A percentile compares a stretch with the other conserved stretches of the same genome.
phyloP scores from a whole-genome alignment of 164 flowering plant species.

The Cinnamomum chago region DNA sequence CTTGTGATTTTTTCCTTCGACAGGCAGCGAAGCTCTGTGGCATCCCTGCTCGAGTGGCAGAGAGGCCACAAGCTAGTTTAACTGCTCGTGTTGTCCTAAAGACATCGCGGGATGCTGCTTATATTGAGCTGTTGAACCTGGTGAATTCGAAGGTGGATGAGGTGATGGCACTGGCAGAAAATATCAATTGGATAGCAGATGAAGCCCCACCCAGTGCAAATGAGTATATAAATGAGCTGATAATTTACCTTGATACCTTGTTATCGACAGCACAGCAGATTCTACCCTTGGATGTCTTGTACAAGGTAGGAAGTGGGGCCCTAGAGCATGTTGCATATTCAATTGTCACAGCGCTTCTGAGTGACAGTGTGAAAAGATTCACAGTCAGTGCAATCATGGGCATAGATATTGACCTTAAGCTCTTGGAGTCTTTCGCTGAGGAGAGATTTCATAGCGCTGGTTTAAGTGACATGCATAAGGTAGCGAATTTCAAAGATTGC shows the following conservation, averaged over 20 bases:
- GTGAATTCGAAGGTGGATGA: conserved; percentile 67
- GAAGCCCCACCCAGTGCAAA: conserved; percentile 47
- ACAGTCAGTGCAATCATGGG: conserved; percentile 62
- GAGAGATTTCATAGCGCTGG: conserved; percentile 63
- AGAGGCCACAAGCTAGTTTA: conserved; percentile 56
- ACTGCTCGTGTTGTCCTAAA: conserved; percentile 68
- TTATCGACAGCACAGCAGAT: conserved; percentile 85
- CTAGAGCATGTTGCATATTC: conserved; percentile 69
- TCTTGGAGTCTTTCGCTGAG: conserved; percentile 72
- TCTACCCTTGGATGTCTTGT: conserved; percentile 71
- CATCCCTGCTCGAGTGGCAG: conserved; percentile 52
- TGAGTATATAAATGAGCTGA: conserved; percentile 65
- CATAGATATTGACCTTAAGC: conserved; percentile 58
- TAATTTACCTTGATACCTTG: conserved; percentile 65
- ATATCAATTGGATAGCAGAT: conserved; percentile 75
- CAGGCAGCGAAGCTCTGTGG: conserved; percentile 83
- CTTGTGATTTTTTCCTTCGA: conserved; percentile 73
- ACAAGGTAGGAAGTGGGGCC: conserved; percentile 74
- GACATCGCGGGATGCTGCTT: conserved; percentile 80
- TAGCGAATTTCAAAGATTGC: conserved; percentile 55
- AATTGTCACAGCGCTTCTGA: conserved; percentile 62
- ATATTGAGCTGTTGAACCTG: conserved; percentile 53
- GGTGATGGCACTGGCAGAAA: conserved; percentile 61
- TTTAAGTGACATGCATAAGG: conserved; percentile 56
- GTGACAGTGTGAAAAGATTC: conserved; percentile 80